phyloP scores from a whole-genome alignment of 2,329 filamentous ascomycete species.

The Penicillium sp. region DNA sequence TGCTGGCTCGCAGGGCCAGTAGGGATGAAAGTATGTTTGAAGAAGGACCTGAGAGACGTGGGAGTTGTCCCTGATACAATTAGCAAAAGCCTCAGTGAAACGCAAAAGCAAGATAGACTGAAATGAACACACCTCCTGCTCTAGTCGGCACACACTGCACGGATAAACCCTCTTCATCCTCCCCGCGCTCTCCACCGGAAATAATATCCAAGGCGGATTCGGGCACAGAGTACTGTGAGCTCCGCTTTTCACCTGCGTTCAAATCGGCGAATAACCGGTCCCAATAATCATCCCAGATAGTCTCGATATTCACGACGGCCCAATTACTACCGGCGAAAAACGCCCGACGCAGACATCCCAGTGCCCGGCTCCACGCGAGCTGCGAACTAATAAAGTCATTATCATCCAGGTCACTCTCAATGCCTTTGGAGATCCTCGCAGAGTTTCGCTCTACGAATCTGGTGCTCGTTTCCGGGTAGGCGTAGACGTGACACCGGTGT shows the following conservation, averaged over 20 bases:
- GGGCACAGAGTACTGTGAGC: slow-evolving; percentile 13
- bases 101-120: slow-evolving; percentile 6
- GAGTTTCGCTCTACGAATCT: slow-evolving; percentile 63
- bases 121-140: slow-evolving; percentile 31
- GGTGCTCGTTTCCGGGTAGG: slow-evolving; percentile 49
- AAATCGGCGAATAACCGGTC: slow-evolving; percentile 19
- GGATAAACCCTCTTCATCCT: slow-evolving; percentile 18
- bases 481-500: slow-evolving; percentile 40
- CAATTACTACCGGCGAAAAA: slow-evolving; percentile 44
- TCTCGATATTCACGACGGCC: slow-evolving; percentile 33
- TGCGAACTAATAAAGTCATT: slow-evolving; percentile 47
- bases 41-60: slow-evolving; percentile 42
- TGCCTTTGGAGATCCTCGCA: not conserved
- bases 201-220: slow-evolving; percentile 7
- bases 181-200: not conserved
- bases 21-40: slow-evolving; percentile 49
- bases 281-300: slow-evolving; percentile 38
- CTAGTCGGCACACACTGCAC: slow-evolving; percentile 35
- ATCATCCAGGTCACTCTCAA: slow-evolving; percentile 1
- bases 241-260: slow-evolving; percentile 13
- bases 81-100: slow-evolving; percentile 1
- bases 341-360: slow-evolving; percentile 53
- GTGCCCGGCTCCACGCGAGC: slow-evolving; percentile 59
- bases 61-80: slow-evolving; percentile 17
- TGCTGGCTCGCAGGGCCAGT: slow-evolving; percentile 44